Evolutionary conservation across 352 stramenopile species (phyloP).

Genomic region (Phytophthora litchii): DNA sequence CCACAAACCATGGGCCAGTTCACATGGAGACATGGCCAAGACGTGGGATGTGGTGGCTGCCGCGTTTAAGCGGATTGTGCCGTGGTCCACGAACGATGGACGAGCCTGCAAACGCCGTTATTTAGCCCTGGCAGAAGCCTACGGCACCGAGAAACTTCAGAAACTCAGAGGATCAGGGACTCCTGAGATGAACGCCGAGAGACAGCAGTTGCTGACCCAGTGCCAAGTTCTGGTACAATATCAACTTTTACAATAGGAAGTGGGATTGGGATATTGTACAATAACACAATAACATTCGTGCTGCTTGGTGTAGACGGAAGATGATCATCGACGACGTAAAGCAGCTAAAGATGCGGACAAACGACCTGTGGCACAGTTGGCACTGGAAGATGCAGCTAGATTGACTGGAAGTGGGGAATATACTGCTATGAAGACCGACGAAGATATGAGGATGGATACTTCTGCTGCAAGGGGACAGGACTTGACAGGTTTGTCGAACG

Average conservation of each 20-base stretch:
- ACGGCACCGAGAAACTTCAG: conserved; percentile 19
- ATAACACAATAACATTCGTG: conserved; percentile 11
- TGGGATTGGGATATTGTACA: conserved; percentile 13
- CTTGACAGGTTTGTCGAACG: conserved; percentile 21
- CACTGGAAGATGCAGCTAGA: conserved; percentile 22
- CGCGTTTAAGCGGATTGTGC: conserved; percentile 24
- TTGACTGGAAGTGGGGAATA: conserved; percentile 14
- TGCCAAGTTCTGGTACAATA: conserved; percentile 21
- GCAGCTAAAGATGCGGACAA: conserved; percentile 11
- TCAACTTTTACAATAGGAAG: background rate
- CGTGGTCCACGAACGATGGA: conserved; percentile 29
- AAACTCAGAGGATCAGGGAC: conserved; percentile 30
- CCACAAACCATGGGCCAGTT: conserved; percentile 31
- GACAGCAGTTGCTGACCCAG: conserved; percentile 23
- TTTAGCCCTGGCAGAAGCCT: conserved; percentile 25
- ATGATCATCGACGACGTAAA: conserved; percentile 25
- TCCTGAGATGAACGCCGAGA: conserved; percentile 26
- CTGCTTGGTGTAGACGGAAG: conserved; percentile 27
- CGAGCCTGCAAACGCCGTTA: conserved; percentile 33
- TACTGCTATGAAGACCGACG: background rate
- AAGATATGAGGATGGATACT: conserved; percentile 2
- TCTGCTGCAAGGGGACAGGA: conserved; percentile 2
- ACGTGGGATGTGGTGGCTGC: conserved; percentile 27
- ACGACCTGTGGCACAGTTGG: conserved; percentile 11
- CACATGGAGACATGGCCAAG: conserved; percentile 31